Percentiles rank a stretch among this genome's conserved stretches.
Conservation (phyloP, 768 basidiomycete species). For the Panellus pusillus region DNA sequence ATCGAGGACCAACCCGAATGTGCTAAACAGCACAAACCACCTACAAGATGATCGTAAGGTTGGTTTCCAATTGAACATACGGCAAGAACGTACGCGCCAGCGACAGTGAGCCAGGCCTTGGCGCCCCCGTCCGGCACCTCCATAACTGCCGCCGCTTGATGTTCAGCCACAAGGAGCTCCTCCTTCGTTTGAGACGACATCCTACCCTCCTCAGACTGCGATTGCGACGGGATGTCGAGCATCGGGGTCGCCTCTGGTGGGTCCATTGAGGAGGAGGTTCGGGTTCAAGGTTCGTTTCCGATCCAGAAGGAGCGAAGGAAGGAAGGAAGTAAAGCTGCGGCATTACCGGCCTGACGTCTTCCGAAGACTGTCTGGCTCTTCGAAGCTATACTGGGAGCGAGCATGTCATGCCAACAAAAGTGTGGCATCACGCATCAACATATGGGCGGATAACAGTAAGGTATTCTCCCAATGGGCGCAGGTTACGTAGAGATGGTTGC, state of each 20-base stretch:
- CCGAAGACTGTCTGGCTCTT: neutral
- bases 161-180: neutral
- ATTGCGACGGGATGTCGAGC: neutral
- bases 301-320: too few species aligned
- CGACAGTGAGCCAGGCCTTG: slow-evolving; percentile 12
- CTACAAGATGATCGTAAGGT: neutral
- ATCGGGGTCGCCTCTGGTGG: too few species aligned
- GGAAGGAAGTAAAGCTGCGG: too few species aligned
- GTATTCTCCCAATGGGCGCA: too few species aligned
- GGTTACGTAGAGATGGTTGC: too few species aligned
- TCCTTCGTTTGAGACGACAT: slow-evolving; percentile 11
- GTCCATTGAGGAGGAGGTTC: too few species aligned
- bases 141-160: neutral
- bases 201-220: slow-evolving; percentile 1
- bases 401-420: neutral
- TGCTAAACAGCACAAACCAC: slow-evolving; percentile 13
- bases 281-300: too few species aligned
- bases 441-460: too few species aligned
- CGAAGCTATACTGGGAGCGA: neutral
- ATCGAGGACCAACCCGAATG: slow-evolving; percentile 2
- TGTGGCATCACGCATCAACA: neutral
- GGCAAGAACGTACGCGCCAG: slow-evolving; percentile 1
- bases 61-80: neutral
- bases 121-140: slow-evolving; percentile 7
- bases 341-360: neutral